Evolutionary conservation across 257 asterid species (phyloP).

Genomic region (Fraxinus americana): DNA sequence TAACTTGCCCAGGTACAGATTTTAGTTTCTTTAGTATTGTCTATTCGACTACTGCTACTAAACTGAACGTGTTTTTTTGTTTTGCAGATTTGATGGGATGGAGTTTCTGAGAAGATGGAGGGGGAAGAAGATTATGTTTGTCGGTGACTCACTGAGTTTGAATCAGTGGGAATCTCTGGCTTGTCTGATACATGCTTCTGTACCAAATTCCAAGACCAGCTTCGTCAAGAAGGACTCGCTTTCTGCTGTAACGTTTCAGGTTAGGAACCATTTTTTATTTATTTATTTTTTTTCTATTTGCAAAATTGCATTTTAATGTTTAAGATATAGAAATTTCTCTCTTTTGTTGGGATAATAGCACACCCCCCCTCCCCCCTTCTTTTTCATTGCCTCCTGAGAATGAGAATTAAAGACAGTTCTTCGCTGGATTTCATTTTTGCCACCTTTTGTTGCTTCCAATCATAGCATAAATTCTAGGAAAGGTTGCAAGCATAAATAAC

Average conservation of each 20-base stretch:
- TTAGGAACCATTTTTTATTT: slow-evolving; percentile 12
- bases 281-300: not conserved
- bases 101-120: slow-evolving; percentile 66
- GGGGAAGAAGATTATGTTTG: slow-evolving; percentile 80
- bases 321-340: not conserved
- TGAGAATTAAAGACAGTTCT: not conserved
- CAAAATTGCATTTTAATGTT: too few relatives aligned
- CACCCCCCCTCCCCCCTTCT: too few relatives aligned
- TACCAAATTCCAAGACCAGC: slow-evolving; percentile 42
- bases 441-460: not conserved
- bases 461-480: not conserved
- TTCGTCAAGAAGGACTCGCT: slow-evolving; percentile 41
- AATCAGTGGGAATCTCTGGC: slow-evolving; percentile 74
- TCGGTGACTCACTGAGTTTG: slow-evolving; percentile 83
- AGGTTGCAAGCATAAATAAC: too few relatives aligned
- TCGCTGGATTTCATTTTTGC: not conserved
- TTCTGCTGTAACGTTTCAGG: slow-evolving; percentile 67
- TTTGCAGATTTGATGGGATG: slow-evolving; percentile 60
- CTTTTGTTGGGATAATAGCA: not conserved
- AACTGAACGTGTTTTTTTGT: not conserved
- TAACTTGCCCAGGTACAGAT: slow-evolving; percentile 54
- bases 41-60: too few relatives aligned
- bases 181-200: slow-evolving; percentile 73
- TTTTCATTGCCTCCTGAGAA: not conserved
- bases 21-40: too few relatives aligned